These are phyloP conservation scores for Alternaria infectoria DNA, from an alignment of 2,329 filamentous ascomycete species.

Conservation along the genomic window DNA sequence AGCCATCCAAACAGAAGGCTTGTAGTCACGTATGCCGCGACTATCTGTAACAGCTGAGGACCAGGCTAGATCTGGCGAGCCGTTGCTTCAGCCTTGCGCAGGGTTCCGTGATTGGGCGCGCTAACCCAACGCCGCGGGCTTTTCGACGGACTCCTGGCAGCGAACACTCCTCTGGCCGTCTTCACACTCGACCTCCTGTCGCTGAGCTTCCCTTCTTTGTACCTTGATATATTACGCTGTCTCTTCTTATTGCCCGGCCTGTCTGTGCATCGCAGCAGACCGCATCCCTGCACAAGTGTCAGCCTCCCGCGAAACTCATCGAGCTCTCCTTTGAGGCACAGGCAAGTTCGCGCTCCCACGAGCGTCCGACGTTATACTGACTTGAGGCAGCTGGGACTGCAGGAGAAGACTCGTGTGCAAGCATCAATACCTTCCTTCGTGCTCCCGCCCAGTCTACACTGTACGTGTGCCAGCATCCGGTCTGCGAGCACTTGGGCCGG, in stretches of 20 bases:
- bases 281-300: slow-evolving; percentile 20
- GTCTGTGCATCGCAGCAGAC: slow-evolving; percentile 13
- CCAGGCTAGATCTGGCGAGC: slow-evolving; percentile 16
- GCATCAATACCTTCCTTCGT: slow-evolving; percentile 4
- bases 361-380: not conserved
- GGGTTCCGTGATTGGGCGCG: slow-evolving; percentile 23
- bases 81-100: slow-evolving; percentile 27
- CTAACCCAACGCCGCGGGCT: slow-evolving; percentile 16
- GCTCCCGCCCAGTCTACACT: slow-evolving; percentile 7
- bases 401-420: slow-evolving; percentile 30
- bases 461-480: slow-evolving; percentile 5
- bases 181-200: slow-evolving; percentile 1
- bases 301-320: slow-evolving; percentile 16
- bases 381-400: slow-evolving; percentile 32
- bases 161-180: slow-evolving; percentile 15
- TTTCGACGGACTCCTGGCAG: slow-evolving; percentile 12
- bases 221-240: slow-evolving; percentile 26
- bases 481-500: not conserved
- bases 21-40: not conserved
- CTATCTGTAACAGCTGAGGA: slow-evolving; percentile 10
- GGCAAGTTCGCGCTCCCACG: not conserved
- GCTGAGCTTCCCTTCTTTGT: slow-evolving; percentile 29
- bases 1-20: not conserved
- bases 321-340: slow-evolving; percentile 39
- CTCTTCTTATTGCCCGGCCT: slow-evolving; percentile 27